Evolutionary conservation across 176 grass and related monocot species (phyloP).

Genomic region (Avena insularis): DNA sequence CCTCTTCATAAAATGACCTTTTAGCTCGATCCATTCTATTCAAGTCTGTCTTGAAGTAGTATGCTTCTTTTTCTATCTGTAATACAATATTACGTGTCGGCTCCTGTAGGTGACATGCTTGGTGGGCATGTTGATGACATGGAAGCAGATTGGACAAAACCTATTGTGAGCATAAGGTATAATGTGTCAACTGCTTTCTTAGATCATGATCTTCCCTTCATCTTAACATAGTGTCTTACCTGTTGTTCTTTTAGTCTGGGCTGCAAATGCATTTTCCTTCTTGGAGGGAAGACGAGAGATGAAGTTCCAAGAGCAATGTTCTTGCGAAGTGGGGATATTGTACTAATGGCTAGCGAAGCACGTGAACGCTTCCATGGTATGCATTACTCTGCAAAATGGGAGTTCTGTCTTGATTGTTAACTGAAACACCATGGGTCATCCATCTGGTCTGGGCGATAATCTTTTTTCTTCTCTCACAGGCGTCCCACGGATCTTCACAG

Average conservation of each 20-base stretch:
- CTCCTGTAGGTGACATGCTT: slow-evolving; percentile 81
- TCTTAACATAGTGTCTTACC: background rate
- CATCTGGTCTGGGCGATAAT: slow-evolving; percentile 14
- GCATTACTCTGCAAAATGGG: background rate
- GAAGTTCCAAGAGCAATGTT: slow-evolving; percentile 82
- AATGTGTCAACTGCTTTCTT: background rate
- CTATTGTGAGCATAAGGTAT: slow-evolving; percentile 94
- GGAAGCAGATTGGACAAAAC: slow-evolving; percentile 94
- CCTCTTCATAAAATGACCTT: background rate
- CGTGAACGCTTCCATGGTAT: slow-evolving; percentile 92
- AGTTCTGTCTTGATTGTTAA: background rate
- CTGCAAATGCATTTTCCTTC: slow-evolving; percentile 89
- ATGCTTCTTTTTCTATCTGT: background rate
- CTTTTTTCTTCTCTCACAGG: slow-evolving; percentile 37
- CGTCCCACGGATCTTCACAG: slow-evolving; percentile 74
- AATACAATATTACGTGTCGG: slow-evolving; percentile 32
- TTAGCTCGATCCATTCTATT: background rate
- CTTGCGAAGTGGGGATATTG: slow-evolving; percentile 74
- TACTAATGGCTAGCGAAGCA: slow-evolving; percentile 83
- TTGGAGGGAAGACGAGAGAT: slow-evolving; percentile 84
- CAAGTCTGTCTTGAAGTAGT: background rate
- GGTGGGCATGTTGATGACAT: slow-evolving; percentile 96
- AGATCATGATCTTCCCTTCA: slow-evolving; percentile 13
- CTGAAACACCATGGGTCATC: background rate
- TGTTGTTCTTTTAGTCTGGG: slow-evolving; percentile 59